These are phyloP conservation scores for Escovopsis sp. DNA, from an alignment of 2,329 filamentous ascomycete genomes.

Conservation along the genomic window DNA sequence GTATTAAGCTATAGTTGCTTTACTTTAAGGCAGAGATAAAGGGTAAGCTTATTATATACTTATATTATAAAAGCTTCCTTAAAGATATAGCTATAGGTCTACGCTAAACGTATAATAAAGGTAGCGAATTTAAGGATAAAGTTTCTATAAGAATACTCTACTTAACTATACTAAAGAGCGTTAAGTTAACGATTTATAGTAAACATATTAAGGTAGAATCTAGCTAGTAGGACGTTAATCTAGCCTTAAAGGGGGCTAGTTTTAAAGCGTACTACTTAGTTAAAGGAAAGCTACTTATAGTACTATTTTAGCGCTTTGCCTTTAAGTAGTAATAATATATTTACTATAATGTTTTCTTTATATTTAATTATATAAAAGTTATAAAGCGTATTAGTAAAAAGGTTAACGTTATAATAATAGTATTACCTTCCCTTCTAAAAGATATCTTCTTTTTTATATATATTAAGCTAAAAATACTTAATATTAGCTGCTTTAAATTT, in stretches of 20 bases:
- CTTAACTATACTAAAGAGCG: too few species aligned
- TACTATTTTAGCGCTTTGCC: slow-evolving; percentile 1
- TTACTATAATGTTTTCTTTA: background rate
- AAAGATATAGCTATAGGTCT: too few species aligned
- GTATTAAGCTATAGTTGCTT: background rate
- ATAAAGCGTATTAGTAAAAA: too few species aligned
- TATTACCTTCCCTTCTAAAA: background rate
- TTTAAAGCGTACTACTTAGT: too few species aligned
- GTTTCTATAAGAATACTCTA: background rate
- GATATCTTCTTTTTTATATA: background rate
- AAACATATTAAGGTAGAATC: too few species aligned
- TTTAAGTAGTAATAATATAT: slow-evolving; percentile 1
- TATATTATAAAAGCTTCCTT: too few species aligned
- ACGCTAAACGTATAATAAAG: too few species aligned
- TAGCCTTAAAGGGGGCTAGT: background rate
- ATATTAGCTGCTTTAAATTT: background rate
- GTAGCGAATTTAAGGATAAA: too few species aligned
- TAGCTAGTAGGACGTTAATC: background rate
- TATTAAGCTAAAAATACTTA: background rate
- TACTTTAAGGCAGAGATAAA: background rate
- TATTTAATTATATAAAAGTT: background rate
- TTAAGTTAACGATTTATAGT: too few species aligned
- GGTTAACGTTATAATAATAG: background rate
- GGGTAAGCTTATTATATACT: background rate
- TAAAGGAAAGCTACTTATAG: too few species aligned